These are phyloP conservation scores for Chenopodium album DNA, from an alignment of 148 eudicot genomes.

Conservation along the genomic window DNA sequence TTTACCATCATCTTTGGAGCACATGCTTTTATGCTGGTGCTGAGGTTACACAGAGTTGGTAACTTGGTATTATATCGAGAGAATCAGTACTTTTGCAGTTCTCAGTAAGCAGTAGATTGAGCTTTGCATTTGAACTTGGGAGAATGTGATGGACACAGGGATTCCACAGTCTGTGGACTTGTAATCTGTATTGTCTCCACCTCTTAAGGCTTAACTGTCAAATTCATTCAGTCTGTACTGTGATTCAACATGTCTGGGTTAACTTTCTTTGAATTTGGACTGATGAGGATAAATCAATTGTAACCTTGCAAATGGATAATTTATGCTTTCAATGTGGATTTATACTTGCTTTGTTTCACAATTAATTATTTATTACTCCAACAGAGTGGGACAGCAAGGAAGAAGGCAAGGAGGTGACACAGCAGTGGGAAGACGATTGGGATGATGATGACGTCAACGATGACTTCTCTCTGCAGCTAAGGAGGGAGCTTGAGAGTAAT, in stretches of 20 bases:
- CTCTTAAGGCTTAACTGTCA: too few species aligned
- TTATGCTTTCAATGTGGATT: background rate
- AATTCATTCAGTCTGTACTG: background rate
- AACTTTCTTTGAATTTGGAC: background rate
- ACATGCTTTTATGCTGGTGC: background rate
- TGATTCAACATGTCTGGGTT: background rate
- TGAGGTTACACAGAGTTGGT: background rate
- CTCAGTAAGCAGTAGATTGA: background rate
- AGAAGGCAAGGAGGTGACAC: conserved; percentile 78
- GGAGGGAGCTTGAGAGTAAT: conserved; percentile 66
- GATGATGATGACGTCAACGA: conserved; percentile 88
- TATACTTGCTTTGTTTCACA: background rate
- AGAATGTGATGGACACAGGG: background rate
- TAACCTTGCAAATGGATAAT: background rate
- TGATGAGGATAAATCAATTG: background rate
- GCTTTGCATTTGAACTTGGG: background rate
- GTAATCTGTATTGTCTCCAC: background rate
- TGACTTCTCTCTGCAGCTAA: conserved; percentile 80
- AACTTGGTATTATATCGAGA: too few species aligned
- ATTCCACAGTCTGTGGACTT: background rate
- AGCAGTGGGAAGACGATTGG: conserved; percentile 96
- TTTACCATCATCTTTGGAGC: background rate
- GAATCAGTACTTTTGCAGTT: background rate
- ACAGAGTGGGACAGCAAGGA: conserved; percentile 78
- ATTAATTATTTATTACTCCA: background rate